phyloP scores from a whole-genome alignment of 2,329 filamentous ascomycete genomes.

The Dactylellina drechsleri region DNA sequence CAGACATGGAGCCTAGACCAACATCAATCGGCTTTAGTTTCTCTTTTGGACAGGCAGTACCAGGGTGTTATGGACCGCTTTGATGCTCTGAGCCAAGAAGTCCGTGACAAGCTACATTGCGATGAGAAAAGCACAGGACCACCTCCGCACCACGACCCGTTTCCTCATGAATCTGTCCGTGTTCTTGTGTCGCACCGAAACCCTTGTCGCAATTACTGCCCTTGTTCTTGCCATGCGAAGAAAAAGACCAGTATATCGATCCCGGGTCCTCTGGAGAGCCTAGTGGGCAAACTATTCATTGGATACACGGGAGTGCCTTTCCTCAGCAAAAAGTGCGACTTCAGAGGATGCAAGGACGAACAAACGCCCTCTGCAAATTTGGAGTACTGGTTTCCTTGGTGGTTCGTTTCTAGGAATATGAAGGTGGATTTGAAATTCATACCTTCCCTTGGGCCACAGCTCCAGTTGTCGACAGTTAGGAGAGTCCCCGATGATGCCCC shows the following conservation, averaged over 20 bases:
- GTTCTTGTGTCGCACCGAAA: slow-evolving; percentile 3
- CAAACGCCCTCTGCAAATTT: slow-evolving; percentile 4
- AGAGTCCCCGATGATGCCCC: slow-evolving; percentile 18
- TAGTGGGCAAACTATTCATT: slow-evolving; percentile 14
- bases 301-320: slow-evolving; percentile 19
- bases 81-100: slow-evolving; percentile 15
- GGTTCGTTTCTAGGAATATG: slow-evolving; percentile 20
- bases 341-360: slow-evolving; percentile 9
- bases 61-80: slow-evolving; percentile 3
- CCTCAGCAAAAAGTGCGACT: slow-evolving; percentile 23
- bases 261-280: neutral
- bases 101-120: slow-evolving; percentile 1
- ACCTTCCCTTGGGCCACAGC: slow-evolving; percentile 14
- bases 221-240: slow-evolving; percentile 25
- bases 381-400: slow-evolving; percentile 31
- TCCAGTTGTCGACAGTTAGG: slow-evolving; percentile 18
- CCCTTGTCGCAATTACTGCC: slow-evolving; percentile 22
- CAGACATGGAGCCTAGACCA: neutral
- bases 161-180: neutral
- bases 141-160: neutral
- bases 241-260: slow-evolving; percentile 7
- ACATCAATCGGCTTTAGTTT: slow-evolving; percentile 1
- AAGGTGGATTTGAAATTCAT: slow-evolving; percentile 14
- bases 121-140: neutral
- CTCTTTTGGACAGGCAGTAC: slow-evolving; percentile 12